Evolutionary conservation across 257 asterid species (phyloP), one percentile per base, ranked within the genome.

Genomic region (Solanum bulbocastanum): DNA sequence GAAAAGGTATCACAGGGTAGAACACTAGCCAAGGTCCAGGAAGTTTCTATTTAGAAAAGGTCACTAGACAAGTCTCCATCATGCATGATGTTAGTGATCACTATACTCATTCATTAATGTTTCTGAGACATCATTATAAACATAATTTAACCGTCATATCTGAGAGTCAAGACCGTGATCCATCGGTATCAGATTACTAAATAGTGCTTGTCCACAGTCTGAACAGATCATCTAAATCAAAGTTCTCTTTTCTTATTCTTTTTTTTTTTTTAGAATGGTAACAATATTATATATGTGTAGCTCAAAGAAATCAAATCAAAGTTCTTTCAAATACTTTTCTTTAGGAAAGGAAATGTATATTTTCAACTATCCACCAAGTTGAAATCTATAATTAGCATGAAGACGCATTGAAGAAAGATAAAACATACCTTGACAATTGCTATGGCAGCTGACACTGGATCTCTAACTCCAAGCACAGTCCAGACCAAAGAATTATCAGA

Each of bases 381-480:
- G 83, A 75, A 37, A 75, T 75, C 85, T 46, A 30, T 49, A 52
- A 49, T 32, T 20, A 49, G 69, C 42, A 46, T 5, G 44, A 82
- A 49, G 86, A 49, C 4, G 32, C 32, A 49, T 49, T 33, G 23
- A 76, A 32, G 44, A 82, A 33, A 82, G 32, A 82, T 82, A 40
- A 49, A 30, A 49, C 46, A 66, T 90, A 96, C 99, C 99, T 97
- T 97, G 58, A 97, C 98, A 66, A 97, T 97, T 87, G 98, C 92
- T 86, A 97, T 92, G 68, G 99, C 99, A 74, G 99, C 99, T 88
- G 99, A 97, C 74, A 96, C 89, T 36, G 99, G 99, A 92, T 97
- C 99, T 91, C 96, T 94, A 83, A 96, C 95, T 79, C 99, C 99
- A 93, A 97, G 98, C 91, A 97, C 98, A 76, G 99, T 96, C 98